Evolutionary conservation across 1,139 yeast species (phyloP).

Genomic region (Maudiozyma humilis): DNA sequence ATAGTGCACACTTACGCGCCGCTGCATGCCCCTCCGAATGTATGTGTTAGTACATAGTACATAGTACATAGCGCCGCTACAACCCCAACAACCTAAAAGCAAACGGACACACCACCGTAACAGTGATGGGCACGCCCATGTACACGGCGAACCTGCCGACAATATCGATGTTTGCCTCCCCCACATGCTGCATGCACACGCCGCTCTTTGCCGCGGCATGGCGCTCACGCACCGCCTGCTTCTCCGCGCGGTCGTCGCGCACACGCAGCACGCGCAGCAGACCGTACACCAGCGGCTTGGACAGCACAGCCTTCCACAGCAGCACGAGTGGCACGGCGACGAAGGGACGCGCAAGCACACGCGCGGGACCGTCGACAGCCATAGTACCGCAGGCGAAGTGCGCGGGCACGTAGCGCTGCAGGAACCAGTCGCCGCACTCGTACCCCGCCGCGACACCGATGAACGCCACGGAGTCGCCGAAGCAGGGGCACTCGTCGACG

Average conservation of each 20-base stretch:
- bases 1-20: too few species aligned
- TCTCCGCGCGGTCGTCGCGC: constrained; percentile 21
- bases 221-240: constrained; percentile 3
- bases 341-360: constrained; percentile 18
- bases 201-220: constrained; percentile 4
- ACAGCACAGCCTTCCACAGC: constrained; percentile 27
- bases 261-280: constrained; percentile 15
- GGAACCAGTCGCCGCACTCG: constrained; percentile 28
- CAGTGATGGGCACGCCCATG: constrained; percentile 27
- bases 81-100: constrained; percentile 12
- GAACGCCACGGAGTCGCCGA: constrained; percentile 91
- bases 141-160: constrained; percentile 28
- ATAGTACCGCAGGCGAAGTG: constrained; percentile 9
- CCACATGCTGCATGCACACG: constrained; percentile 22
- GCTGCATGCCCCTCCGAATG: neutral
- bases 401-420: constrained; percentile 9
- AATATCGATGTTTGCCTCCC: constrained; percentile 26
- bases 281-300: constrained; percentile 24
- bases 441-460: constrained; percentile 80
- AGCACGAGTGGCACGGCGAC: constrained; percentile 25
- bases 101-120: constrained; percentile 22
- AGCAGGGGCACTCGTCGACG: constrained; percentile 91
- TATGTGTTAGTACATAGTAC: neutral
- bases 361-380: constrained; percentile 10
- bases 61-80: constrained; percentile 2